phyloP scores from a whole-genome alignment of 331 rosid genomes.

The Arachis monticola region DNA sequence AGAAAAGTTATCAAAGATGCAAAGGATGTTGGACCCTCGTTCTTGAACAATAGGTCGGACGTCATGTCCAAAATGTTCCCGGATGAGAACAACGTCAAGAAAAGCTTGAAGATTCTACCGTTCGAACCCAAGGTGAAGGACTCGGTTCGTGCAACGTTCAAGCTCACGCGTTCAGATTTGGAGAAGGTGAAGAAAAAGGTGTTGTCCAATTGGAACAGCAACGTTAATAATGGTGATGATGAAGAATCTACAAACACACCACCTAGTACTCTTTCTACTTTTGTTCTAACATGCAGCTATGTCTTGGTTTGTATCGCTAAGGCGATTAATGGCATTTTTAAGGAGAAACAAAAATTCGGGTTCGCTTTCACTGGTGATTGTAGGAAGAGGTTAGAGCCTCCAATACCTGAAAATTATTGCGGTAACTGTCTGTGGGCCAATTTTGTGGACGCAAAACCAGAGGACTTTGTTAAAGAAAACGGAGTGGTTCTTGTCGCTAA shows the following conservation, averaged over 20 bases:
- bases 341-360: not conserved
- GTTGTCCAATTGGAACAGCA: slow-evolving; percentile 17
- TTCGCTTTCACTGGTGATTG: slow-evolving; percentile 29
- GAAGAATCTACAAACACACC: slow-evolving; percentile 3
- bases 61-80: not conserved
- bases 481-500: slow-evolving; percentile 27
- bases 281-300: slow-evolving; percentile 37
- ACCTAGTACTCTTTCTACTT: slow-evolving; percentile 38
- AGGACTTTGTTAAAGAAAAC: slow-evolving; percentile 12
- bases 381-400: slow-evolving; percentile 45
- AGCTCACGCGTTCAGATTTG: slow-evolving; percentile 39
- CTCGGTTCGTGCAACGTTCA: slow-evolving; percentile 43
- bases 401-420: slow-evolving; percentile 41
- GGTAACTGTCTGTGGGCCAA: slow-evolving; percentile 45
- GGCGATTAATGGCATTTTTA: slow-evolving; percentile 17
- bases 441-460: not conserved
- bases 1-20: slow-evolving; percentile 27
- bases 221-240: not conserved
- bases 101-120: slow-evolving; percentile 29
- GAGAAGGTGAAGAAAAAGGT: slow-evolving; percentile 40
- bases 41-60: fast-evolving
- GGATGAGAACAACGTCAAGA: not conserved
- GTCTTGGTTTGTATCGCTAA: slow-evolving; percentile 42
- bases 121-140: slow-evolving; percentile 15
- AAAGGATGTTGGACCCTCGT: not conserved